Conservation (phyloP, 2,329 filamentous ascomycete genomes). For the Penicillium sp. region DNA sequence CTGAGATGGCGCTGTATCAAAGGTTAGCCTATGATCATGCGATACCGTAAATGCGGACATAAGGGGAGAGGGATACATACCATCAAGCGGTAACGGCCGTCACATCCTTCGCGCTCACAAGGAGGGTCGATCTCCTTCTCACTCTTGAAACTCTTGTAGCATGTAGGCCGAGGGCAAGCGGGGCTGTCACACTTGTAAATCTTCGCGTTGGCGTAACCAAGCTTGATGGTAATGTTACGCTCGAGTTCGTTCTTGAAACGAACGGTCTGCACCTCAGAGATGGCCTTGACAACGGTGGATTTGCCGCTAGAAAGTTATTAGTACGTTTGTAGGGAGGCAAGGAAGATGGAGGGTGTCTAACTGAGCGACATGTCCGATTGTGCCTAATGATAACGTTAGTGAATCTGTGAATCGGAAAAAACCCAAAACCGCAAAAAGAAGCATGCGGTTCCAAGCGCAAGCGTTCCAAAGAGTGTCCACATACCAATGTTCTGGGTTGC, state of each 20-base stretch:
- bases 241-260: conserved; percentile 99
- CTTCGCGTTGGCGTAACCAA: conserved; percentile 98
- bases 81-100: conserved; percentile 84
- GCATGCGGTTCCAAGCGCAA: not conserved
- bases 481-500: conserved; percentile 98
- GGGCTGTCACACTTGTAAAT: conserved; percentile 97
- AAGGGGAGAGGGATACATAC: conserved; percentile 68
- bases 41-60: not conserved
- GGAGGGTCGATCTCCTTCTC: conserved; percentile 98
- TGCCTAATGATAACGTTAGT: conserved; percentile 13
- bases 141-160: conserved; percentile 96
- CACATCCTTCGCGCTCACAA: conserved; percentile 90
- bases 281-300: conserved; percentile 98
- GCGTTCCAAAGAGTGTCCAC: not conserved
- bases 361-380: conserved; percentile 96
- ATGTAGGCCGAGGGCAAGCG: conserved; percentile 88
- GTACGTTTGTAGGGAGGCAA: not conserved
- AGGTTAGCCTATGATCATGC: conserved; percentile 1
- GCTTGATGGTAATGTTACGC: conserved; percentile 99
- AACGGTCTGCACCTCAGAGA: conserved; percentile 97
- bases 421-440: not conserved
- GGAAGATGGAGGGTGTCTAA: not conserved
- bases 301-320: conserved; percentile 63
- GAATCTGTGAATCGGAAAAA: not conserved
- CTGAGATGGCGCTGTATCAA: conserved; percentile 8